Percentiles rank a stretch among this genome's conserved stretches.
Evolutionary conservation across 805 yeast species (phyloP).

Genomic region (Scheffersomyces ergatensis): DNA sequence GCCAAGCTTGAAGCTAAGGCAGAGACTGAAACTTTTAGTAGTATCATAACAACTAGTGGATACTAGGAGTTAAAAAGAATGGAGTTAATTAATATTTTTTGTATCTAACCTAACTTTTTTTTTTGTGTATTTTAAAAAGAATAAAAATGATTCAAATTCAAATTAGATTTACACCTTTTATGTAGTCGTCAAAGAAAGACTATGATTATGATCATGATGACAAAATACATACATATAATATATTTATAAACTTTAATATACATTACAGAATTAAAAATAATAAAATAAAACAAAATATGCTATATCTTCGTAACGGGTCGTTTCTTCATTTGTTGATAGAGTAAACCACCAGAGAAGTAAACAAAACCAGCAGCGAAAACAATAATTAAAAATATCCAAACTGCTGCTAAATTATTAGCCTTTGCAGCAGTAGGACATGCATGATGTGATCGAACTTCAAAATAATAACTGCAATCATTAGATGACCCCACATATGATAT

Average conservation of each 20-base stretch:
- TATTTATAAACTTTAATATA: too few relatives aligned
- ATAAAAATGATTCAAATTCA: too few relatives aligned
- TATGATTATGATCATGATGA: too few relatives aligned
- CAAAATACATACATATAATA: too few relatives aligned
- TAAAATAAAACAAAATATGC: too few relatives aligned
- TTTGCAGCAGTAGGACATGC: slow-evolving; percentile 81
- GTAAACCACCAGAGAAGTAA: slow-evolving; percentile 36
- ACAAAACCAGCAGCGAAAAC: slow-evolving; percentile 34
- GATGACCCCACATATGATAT: slow-evolving; percentile 68
- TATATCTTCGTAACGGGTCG: not conserved
- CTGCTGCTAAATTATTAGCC: slow-evolving; percentile 59
- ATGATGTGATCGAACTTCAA: slow-evolving; percentile 79
- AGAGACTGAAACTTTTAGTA: slow-evolving; percentile 49
- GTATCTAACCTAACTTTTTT: too few relatives aligned
- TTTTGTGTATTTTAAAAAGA: too few relatives aligned
- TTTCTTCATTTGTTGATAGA: slow-evolving; percentile 25
- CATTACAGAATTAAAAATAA: too few relatives aligned
- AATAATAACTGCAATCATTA: slow-evolving; percentile 78
- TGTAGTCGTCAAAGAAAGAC: too few relatives aligned
- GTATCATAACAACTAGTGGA: slow-evolving; percentile 51
- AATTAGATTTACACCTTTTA: too few relatives aligned
- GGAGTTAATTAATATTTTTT: too few relatives aligned
- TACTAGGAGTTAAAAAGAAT: too few relatives aligned
- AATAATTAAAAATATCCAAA: slow-evolving; percentile 40
- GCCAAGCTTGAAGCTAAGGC: slow-evolving; percentile 54